These are phyloP conservation scores for Diaporthe sp. DNA, from an alignment of 2,329 filamentous ascomycete genomes.

Conservation along the genomic window DNA sequence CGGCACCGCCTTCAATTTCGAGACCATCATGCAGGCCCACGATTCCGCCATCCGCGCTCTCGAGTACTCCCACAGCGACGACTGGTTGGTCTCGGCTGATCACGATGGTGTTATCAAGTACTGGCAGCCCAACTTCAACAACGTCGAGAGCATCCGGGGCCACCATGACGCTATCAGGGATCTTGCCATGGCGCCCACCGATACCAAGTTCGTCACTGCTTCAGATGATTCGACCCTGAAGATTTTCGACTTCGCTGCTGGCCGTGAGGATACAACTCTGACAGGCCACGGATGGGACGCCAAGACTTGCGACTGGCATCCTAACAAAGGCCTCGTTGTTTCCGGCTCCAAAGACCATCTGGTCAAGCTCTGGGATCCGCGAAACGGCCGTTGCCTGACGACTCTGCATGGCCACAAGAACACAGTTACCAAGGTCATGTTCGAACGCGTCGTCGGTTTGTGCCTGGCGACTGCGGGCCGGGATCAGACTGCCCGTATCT, in stretches of 20 bases:
- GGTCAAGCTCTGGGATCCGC: conserved; percentile 98
- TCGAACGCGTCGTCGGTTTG: conserved; percentile 86
- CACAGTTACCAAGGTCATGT: conserved; percentile 92
- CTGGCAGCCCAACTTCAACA: conserved; percentile 99
- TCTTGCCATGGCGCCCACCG: conserved; percentile 92
- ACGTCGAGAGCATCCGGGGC: conserved; percentile 93
- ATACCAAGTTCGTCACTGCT: conserved; percentile 95
- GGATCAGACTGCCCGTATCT: conserved; percentile 93
- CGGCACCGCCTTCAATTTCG: conserved; percentile 98
- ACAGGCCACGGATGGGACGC: conserved; percentile 98
- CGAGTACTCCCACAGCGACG: conserved; percentile 93
- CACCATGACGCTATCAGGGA: conserved; percentile 93
- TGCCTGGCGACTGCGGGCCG: conserved; percentile 93
- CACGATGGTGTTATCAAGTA: conserved; percentile 98
- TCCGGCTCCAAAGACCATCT: conserved; percentile 98
- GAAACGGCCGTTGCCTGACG: conserved; percentile 88
- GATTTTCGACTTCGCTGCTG: conserved; percentile 95
- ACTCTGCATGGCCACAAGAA: conserved; percentile 98
- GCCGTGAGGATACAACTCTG: conserved; percentile 84
- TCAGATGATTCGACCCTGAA: conserved; percentile 94
- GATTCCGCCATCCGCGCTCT: conserved; percentile 87
- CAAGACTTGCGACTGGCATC: conserved; percentile 98
- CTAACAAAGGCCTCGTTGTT: conserved; percentile 91
- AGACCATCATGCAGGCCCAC: conserved; percentile 99
- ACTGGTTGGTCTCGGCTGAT: conserved; percentile 96